A percentile compares a stretch with the other conserved stretches of the same genome.
phyloP scores from a whole-genome alignment of 2,329 filamentous ascomycete genomes.

The Teratosphaeriaceae sp. region DNA sequence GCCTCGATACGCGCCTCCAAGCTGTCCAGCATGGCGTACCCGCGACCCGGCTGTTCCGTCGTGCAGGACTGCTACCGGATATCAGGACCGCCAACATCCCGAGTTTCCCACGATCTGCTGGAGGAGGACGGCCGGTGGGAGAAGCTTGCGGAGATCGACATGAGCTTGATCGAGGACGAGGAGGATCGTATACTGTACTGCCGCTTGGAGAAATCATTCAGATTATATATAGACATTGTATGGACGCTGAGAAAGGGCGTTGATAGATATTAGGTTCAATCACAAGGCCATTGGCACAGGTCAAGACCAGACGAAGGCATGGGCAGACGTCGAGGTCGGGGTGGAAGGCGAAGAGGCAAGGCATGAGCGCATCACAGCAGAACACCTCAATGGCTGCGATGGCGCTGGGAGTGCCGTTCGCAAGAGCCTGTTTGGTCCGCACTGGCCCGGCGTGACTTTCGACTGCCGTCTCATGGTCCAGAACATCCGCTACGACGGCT shows the following conservation, averaged over 20 bases:
- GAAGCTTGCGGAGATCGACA: constrained; percentile 22
- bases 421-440: constrained; percentile 17
- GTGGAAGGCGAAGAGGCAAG: constrained; percentile 17
- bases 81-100: constrained; percentile 23
- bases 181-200: constrained; percentile 23
- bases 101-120: constrained; percentile 23
- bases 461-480: constrained; percentile 17
- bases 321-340: constrained; percentile 24
- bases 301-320: constrained; percentile 21
- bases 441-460: constrained; percentile 20
- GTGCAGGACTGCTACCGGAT: constrained; percentile 31
- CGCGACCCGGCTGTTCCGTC: constrained; percentile 33
- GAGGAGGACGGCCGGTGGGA: constrained; percentile 19
- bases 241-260: constrained; percentile 14
- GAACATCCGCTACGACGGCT: constrained; percentile 27
- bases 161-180: constrained; percentile 19
- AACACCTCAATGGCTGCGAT: constrained; percentile 25
- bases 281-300: constrained; percentile 20
- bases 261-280: constrained; percentile 22
- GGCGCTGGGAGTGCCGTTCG: constrained; percentile 21
- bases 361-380: constrained; percentile 16
- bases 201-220: constrained; percentile 21
- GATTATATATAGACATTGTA: constrained; percentile 19
- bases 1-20: constrained; percentile 30
- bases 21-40: constrained; percentile 39